Evolutionary conservation across 2,329 filamentous ascomycete species (phyloP).

Genomic region (Thielaviopsis cerberus): DNA sequence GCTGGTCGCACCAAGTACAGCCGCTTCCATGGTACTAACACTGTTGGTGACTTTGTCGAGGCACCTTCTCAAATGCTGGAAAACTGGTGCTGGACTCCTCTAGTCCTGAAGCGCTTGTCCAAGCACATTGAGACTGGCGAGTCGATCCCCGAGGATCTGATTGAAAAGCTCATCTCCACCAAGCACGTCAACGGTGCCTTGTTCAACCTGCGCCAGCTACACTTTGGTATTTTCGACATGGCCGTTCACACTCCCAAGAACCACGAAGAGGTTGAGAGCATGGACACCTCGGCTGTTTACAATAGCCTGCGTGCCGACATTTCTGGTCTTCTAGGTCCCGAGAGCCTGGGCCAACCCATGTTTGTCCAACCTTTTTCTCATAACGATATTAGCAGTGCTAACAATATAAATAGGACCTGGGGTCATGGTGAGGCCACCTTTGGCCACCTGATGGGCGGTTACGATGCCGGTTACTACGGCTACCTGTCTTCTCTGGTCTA

Average conservation of each 20-base stretch:
- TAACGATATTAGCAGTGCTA: neutral
- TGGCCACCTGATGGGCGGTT: constrained; percentile 66
- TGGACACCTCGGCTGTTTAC: constrained; percentile 49
- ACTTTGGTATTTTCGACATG: constrained; percentile 76
- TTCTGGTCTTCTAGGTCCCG: constrained; percentile 54
- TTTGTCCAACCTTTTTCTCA: constrained; percentile 19
- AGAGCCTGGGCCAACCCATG: constrained; percentile 39
- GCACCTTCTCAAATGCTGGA: constrained; percentile 57
- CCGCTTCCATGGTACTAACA: constrained; percentile 49
- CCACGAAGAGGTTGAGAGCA: constrained; percentile 47
- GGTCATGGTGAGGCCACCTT: constrained; percentile 65
- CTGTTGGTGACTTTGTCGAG: constrained; percentile 52
- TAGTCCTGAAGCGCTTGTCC: constrained; percentile 46
- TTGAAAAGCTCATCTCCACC: constrained; percentile 54
- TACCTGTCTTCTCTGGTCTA: constrained; percentile 62
- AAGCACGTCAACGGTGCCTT: constrained; percentile 68
- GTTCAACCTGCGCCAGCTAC: constrained; percentile 59
- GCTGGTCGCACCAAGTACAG: constrained; percentile 43
- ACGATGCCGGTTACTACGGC: constrained; percentile 71
- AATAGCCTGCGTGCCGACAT: constrained; percentile 57
- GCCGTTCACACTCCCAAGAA: constrained; percentile 51
- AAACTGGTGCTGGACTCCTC: constrained; percentile 57
- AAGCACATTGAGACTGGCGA: constrained; percentile 54
- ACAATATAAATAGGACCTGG: constrained; percentile 33
- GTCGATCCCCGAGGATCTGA: constrained; percentile 55